Evolutionary conservation across 1,284 basidiomycete genomes (phyloP), one percentile per base, ranked within the genome.

Genomic region (Sanguinoderma infundibulare): DNA sequence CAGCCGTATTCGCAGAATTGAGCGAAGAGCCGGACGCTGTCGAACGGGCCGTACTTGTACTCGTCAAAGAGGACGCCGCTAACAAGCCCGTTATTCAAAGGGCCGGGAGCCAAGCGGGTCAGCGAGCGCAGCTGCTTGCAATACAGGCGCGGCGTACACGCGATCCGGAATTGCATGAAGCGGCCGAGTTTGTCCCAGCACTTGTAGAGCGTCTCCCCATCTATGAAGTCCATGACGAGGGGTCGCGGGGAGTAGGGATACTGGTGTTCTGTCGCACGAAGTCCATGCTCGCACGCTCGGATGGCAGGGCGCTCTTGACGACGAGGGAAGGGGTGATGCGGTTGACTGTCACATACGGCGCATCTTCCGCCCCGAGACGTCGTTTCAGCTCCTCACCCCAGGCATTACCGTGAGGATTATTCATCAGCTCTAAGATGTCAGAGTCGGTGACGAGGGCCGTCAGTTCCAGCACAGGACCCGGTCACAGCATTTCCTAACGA

Each of bases 91-190:
- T 34, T 55, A 15, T 53, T 56, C 8, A 69, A 49, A 5, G 56
- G 40, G 22, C 69, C 65, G 1, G 61, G 53, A 1, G 40, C 35
- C 8, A 22, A 5, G 3, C 52, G 35, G 3, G 7, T 60, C 28
- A 70, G 42, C 5, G 44, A 30, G 7, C 63, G 69, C 10, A 72
- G 20, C 54, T 72, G 70, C 26, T 53, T 64, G 22, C 68, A 44
- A 56, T 73, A 73, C 1, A 63, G 53, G 6, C 71, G 70, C 24
- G 72, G 54, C 9, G 70, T 72, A 59, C 70, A 72, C 7, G 70
- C 69, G 20, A 72, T 61, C 22, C 67, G 66, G 46, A 72, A 66
- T 42, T 66, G 62, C 67, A 59, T 66, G 44, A 68, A 67, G 5
- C 28, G 32, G 52, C 53, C 59, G 24, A 61, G 63, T 14, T 47